These are phyloP conservation scores for Myotisia sp. DNA, from an alignment of 2,329 filamentous ascomycete species.

Conservation along the genomic window DNA sequence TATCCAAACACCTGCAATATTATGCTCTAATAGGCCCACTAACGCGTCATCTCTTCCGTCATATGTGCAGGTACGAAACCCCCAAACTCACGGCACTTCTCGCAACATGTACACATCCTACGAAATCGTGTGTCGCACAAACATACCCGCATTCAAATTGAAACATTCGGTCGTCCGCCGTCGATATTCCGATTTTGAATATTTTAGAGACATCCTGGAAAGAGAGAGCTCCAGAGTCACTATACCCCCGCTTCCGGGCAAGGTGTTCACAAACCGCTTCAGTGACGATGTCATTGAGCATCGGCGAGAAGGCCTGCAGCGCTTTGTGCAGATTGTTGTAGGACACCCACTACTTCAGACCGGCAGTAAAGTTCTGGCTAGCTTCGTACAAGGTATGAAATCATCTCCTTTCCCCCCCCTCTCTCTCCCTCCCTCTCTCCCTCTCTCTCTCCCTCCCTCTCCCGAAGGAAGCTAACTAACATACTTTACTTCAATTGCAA, in stretches of 20 bases:
- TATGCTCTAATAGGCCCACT: conserved; percentile 4
- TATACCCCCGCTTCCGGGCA: conserved; percentile 87
- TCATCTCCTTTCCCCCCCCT: not conserved
- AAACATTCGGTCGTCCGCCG: conserved; percentile 76
- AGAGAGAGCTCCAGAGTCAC: conserved; percentile 86
- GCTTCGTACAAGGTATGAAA: conserved; percentile 79
- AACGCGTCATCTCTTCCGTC: conserved; percentile 12
- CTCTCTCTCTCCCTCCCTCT: no score
- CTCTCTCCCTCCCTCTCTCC: not conserved
- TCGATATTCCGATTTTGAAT: conserved; percentile 95
- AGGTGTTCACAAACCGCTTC: conserved; percentile 96
- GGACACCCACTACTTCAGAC: conserved; percentile 94
- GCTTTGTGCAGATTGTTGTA: conserved; percentile 94
- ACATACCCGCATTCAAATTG: conserved; percentile 97
- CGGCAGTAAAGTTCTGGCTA: conserved; percentile 87
- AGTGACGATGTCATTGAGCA: conserved; percentile 98
- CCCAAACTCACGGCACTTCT: conserved; percentile 84
- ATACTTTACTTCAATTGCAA: conserved; percentile 2
- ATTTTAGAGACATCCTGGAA: conserved; percentile 96
- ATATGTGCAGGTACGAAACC: conserved; percentile 62
- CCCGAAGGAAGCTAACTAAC: conserved; percentile 6
- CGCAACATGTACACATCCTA: conserved; percentile 98
- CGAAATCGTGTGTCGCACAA: conserved; percentile 93
- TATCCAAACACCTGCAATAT: not conserved
- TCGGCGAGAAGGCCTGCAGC: conserved; percentile 74